phyloP scores from a whole-genome alignment of 1,139 yeast genomes.

The Taiozyma sp. region DNA sequence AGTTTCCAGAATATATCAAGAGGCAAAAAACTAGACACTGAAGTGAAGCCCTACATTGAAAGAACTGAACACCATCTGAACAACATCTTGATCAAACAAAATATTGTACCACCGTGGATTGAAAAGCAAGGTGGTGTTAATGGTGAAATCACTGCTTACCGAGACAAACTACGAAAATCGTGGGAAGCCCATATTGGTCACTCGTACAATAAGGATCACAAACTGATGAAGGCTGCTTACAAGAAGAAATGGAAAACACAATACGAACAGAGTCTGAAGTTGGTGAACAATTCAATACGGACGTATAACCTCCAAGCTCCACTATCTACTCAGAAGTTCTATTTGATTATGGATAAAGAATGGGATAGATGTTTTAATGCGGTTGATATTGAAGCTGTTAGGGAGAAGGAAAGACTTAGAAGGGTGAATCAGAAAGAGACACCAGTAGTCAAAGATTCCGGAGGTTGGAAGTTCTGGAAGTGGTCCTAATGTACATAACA shows the following conservation, averaged over 20 bases:
- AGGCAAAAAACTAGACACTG: conserved; percentile 55
- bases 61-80: conserved; percentile 65
- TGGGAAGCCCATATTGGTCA: conserved; percentile 31
- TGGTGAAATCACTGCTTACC: conserved; percentile 39
- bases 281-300: conserved; percentile 56
- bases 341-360: conserved; percentile 51
- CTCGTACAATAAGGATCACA: conserved; percentile 16
- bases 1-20: conserved; percentile 61
- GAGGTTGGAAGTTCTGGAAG: conserved; percentile 7
- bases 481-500: conserved; percentile 2
- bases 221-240: conserved; percentile 15
- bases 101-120: conserved; percentile 85
- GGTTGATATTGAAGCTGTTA: conserved; percentile 22
- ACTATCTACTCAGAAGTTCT: conserved; percentile 64
- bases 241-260: conserved; percentile 7
- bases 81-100: conserved; percentile 70
- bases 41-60: conserved; percentile 42
- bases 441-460: background rate
- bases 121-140: conserved; percentile 67
- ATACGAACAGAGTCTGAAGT: conserved; percentile 32
- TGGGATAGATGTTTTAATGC: conserved; percentile 33
- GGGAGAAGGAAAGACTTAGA: background rate
- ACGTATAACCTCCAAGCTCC: conserved; percentile 84
- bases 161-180: conserved; percentile 37
- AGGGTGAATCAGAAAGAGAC: conserved; percentile 3